Evolutionary conservation across 345 rosid species (phyloP), one percentile per base, ranked within the genome.

Genomic region (Eucalyptus grandis): DNA sequence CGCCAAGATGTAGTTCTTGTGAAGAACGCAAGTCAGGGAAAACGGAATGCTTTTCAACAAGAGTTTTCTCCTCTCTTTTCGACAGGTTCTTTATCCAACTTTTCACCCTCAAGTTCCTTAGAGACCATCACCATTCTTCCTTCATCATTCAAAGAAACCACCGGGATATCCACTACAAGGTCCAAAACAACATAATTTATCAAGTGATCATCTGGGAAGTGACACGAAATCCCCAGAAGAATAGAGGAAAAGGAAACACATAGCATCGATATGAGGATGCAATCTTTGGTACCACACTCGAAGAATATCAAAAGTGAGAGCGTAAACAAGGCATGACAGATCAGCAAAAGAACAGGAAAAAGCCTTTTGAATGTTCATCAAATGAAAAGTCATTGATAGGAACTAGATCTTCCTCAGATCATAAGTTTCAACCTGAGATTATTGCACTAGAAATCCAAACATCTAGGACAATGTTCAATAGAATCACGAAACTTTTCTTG

Each of bases 101-200:
- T 93, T 60, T 91, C 94, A 89, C 91, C 95, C 54, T 90, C 91
- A 51, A 90, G 90, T 67, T 93, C 97, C 88, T 92, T 93, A 8
- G 92, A 90, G 51, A 94, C 22, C 82, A 94, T 72, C 87, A 94
- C 94, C 89, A 96, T 90, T 92, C 94, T 97, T 40, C 99, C 99
- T 86, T 96, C 96, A 87, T 96, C 97, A 88, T 92, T 96, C 89
- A 98, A 88, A 69, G 98, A 93, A 87, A 98, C 99, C 49, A 92
- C 93, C 11, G 99, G 99, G 88, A 98, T 95, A 91, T 92, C 92
- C 94, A 98, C 99, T 96, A 94, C 89, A 92, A 92, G n/a, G 89
- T 34, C 44, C 87, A 86, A 51, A 86, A 86, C 26, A 31, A 56
- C 9, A 49, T 1, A 51, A n/a, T 3, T n/a, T 86, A 0, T 86